Evolutionary conservation across 2,329 filamentous ascomycete genomes (phyloP).

Genomic region (Paecilomyces niveus): DNA sequence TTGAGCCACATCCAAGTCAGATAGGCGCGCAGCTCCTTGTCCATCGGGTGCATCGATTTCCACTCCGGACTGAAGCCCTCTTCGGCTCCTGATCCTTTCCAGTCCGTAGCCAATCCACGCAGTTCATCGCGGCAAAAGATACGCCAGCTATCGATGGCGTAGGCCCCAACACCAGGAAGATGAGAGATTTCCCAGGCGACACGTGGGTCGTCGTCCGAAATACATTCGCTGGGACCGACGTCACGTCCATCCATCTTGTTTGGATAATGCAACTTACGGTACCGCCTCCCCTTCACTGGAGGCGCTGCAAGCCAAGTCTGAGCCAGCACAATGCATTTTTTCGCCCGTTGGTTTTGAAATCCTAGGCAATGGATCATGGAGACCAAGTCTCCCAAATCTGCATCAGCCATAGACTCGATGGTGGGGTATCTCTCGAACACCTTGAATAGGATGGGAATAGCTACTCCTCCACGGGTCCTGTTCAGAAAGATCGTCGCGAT

Average conservation of each 20-base stretch:
- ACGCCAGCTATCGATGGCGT: constrained; percentile 83
- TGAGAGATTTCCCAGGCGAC: constrained; percentile 78
- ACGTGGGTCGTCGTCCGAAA: constrained; percentile 43
- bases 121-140: constrained; percentile 84
- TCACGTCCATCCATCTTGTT: constrained; percentile 42
- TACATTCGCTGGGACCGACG: constrained; percentile 39
- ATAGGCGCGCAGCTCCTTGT: constrained; percentile 86
- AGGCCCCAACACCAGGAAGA: constrained; percentile 67
- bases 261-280: constrained; percentile 52
- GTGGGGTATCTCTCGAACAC: constrained; percentile 64
- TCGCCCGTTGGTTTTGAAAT: constrained; percentile 60
- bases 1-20: constrained; percentile 88
- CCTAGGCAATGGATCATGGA: constrained; percentile 63
- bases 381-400: constrained; percentile 50
- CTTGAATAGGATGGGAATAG: constrained; percentile 67
- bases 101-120: constrained; percentile 58
- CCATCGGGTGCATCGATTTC: constrained; percentile 74
- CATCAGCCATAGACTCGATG: constrained; percentile 53
- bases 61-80: constrained; percentile 72
- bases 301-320: constrained; percentile 59
- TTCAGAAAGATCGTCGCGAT: constrained; percentile 81
- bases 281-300: constrained; percentile 53
- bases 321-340: constrained; percentile 63
- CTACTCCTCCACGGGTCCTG: constrained; percentile 64
- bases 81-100: constrained; percentile 51